phyloP scores from a whole-genome alignment of 257 asterid species.

The Solanum piurae region DNA sequence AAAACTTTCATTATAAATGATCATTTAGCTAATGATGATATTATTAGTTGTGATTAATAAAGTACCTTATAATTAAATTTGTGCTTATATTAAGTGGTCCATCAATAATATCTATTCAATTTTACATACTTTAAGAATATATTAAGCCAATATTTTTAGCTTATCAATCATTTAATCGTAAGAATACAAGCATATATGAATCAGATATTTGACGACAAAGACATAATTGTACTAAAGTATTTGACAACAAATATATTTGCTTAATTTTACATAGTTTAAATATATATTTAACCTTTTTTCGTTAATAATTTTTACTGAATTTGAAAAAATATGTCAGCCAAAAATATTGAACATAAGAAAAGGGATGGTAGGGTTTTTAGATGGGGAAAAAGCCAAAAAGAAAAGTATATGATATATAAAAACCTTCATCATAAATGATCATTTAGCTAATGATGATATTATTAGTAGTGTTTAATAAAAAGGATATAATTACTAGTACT shows the following conservation, averaged over 20 bases:
- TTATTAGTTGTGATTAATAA: constrained; percentile 3
- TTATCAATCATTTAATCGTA: background rate
- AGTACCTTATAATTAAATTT: constrained; percentile 9
- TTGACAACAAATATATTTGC: background rate
- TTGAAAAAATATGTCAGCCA: constrained; percentile 19
- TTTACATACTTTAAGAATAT: background rate
- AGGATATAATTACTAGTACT: background rate
- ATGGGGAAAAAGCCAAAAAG: background rate
- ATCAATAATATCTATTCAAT: background rate
- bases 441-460: constrained; percentile 12
- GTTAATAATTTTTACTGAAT: constrained; percentile 13
- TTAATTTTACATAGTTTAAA: background rate
- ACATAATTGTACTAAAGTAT: background rate
- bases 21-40: constrained; percentile 9
- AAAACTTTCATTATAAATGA: background rate
- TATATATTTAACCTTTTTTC: background rate
- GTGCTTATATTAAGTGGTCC: background rate
- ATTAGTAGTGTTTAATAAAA: constrained; percentile 12
- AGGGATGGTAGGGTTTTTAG: background rate
- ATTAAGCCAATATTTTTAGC: background rate
- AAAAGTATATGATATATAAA: background rate
- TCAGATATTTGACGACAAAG: background rate
- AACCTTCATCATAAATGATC: background rate
- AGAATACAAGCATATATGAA: background rate
- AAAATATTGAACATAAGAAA: constrained; percentile 9